Evolutionary conservation across 1,139 yeast genomes (phyloP).

Genomic region (Sugiyamaella xylanicola): DNA sequence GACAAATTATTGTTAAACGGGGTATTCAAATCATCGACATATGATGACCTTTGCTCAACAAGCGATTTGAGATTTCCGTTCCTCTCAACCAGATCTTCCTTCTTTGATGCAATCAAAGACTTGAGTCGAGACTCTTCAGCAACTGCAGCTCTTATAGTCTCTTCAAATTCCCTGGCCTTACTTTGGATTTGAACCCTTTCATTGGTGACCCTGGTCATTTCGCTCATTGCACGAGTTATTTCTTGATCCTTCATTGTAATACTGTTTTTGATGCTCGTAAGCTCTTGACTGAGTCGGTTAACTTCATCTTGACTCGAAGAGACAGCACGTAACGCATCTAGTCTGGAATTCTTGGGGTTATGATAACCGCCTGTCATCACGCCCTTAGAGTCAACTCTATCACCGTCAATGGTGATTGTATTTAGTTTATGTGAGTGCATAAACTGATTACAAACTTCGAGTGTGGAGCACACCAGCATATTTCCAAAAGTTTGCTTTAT

Average conservation of each 20-base stretch:
- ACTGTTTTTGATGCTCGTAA: slow-evolving; percentile 44
- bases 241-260: slow-evolving; percentile 49
- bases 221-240: slow-evolving; percentile 51
- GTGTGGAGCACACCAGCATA: slow-evolving; percentile 72
- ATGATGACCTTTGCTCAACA: slow-evolving; percentile 42
- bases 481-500: slow-evolving; percentile 79
- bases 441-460: slow-evolving; percentile 68
- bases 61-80: slow-evolving; percentile 39
- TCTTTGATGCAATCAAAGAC: slow-evolving; percentile 29
- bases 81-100: slow-evolving; percentile 36
- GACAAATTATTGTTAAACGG: slow-evolving; percentile 59
- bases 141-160: slow-evolving; percentile 18
- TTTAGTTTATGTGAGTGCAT: slow-evolving; percentile 64
- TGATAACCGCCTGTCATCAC: slow-evolving; percentile 87
- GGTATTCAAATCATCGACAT: slow-evolving; percentile 54
- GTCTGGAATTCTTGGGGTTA: slow-evolving; percentile 65
- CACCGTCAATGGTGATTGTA: slow-evolving; percentile 91
- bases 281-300: slow-evolving; percentile 45
- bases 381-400: slow-evolving; percentile 80
- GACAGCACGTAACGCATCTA: slow-evolving; percentile 67
- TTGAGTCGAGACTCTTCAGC: slow-evolving; percentile 29
- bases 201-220: slow-evolving; percentile 45
- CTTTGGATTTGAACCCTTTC: slow-evolving; percentile 36
- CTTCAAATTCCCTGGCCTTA: slow-evolving; percentile 19
- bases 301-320: slow-evolving; percentile 55